phyloP scores from a whole-genome alignment of 345 rosid genomes.

The Passiflora organensis region DNA sequence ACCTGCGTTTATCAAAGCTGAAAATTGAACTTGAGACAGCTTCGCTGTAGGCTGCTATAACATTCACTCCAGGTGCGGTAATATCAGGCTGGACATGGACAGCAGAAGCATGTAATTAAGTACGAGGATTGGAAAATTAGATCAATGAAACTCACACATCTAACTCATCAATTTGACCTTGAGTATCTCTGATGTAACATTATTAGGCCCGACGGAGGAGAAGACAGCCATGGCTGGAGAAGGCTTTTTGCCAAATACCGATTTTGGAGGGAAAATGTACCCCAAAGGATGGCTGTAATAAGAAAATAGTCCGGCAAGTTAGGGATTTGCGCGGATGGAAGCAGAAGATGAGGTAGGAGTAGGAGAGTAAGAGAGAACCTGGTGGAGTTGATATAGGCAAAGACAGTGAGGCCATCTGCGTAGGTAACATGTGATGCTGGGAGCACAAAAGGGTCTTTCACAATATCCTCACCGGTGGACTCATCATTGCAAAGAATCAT shows the following conservation, averaged over 20 bases:
- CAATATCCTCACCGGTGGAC: conserved; percentile 35
- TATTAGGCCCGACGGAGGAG: conserved; percentile 66
- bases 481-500: conserved; percentile 67
- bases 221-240: conserved; percentile 65
- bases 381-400: conserved; percentile 38
- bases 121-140: not conserved
- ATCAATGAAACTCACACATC: not conserved
- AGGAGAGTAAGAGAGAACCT: conserved; percentile 9
- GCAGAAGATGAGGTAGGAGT: not conserved
- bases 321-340: not conserved
- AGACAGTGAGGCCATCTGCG: conserved; percentile 39
- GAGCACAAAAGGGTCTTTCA: conserved; percentile 54
- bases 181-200: conserved; percentile 51
- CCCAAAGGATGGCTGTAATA: conserved; percentile 41
- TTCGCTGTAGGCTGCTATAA: conserved; percentile 52
- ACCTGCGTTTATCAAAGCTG: not conserved
- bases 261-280: conserved; percentile 30
- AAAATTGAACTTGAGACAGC: conserved; percentile 9
- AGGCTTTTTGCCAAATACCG: conserved; percentile 28
- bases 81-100: conserved; percentile 49
- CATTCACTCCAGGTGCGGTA: conserved; percentile 73
- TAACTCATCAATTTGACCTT: conserved; percentile 27
- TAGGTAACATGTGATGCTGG: conserved; percentile 58
- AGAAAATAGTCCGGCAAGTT: not conserved
- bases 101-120: not conserved